Percentiles rank a stretch among this genome's conserved stretches.
These are phyloP conservation scores for Tricholoma furcatifolium DNA, from an alignment of 768 basidiomycete species.

Conservation along the genomic window DNA sequence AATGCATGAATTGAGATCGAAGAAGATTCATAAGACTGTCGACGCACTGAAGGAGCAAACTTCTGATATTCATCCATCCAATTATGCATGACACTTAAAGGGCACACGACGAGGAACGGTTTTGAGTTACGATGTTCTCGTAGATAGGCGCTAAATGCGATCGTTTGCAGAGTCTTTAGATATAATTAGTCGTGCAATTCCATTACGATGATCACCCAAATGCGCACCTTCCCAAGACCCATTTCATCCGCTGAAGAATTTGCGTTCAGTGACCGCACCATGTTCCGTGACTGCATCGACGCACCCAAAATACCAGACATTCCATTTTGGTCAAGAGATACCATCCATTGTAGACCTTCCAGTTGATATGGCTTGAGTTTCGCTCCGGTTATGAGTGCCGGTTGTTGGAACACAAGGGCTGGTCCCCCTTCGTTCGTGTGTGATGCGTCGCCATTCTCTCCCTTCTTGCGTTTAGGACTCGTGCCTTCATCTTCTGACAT, in stretches of 20 bases:
- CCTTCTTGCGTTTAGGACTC: conserved; percentile 20
- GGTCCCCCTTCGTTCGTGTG: conserved; percentile 25
- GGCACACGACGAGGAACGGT: conserved; percentile 89
- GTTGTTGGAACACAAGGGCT: conserved; percentile 60
- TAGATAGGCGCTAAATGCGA: conserved; percentile 90
- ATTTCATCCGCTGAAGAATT: conserved; percentile 81
- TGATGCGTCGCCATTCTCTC: conserved; percentile 14
- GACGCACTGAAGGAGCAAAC: conserved; percentile 75
- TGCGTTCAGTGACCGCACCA: neutral
- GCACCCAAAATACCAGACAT: conserved; percentile 77
- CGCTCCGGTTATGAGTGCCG: conserved; percentile 78
- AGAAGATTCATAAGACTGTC: neutral
- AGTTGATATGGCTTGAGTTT: conserved; percentile 89
- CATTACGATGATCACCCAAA: neutral
- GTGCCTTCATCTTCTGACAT: conserved; percentile 14
- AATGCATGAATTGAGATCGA: neutral
- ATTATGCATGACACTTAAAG: conserved; percentile 90
- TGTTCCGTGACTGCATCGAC: conserved; percentile 3
- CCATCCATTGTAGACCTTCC: conserved; percentile 96
- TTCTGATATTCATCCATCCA: conserved; percentile 85
- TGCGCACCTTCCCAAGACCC: conserved; percentile 79
- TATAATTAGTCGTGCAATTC: neutral
- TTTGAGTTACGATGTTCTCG: conserved; percentile 67
- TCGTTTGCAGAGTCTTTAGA: conserved; percentile 86
- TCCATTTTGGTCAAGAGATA: conserved; percentile 80